Evolutionary conservation across 768 basidiomycete genomes (phyloP).

Genomic region (Suillus placidus): DNA sequence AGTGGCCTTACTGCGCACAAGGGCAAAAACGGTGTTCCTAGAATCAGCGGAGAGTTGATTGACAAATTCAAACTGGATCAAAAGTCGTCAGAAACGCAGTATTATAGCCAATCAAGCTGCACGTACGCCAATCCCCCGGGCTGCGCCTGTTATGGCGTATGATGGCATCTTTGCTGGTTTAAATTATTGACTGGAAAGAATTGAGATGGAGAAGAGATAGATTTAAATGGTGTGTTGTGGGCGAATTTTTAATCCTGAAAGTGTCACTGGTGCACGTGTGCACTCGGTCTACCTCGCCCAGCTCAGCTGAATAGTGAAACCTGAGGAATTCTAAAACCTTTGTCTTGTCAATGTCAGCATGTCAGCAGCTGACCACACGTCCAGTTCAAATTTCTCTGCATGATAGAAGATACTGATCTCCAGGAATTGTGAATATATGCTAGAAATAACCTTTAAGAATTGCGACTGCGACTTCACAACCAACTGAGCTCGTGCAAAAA

Average conservation of each 20-base stretch:
- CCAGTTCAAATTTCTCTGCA: background rate
- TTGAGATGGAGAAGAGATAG: constrained; percentile 2
- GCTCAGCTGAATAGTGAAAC: background rate
- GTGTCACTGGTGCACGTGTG: background rate
- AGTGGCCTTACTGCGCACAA: constrained; percentile 27
- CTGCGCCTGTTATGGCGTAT: constrained; percentile 27
- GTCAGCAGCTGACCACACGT: constrained; percentile 1
- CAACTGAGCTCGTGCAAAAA: background rate
- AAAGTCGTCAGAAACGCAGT: background rate
- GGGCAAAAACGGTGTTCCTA: constrained; percentile 27
- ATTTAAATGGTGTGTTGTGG: background rate
- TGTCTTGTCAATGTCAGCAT: background rate
- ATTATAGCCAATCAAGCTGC: background rate
- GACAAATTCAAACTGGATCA: constrained; percentile 25
- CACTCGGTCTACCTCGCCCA: background rate
- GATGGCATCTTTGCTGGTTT: constrained; percentile 19
- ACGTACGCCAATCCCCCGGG: constrained; percentile 32
- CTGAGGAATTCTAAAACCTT: background rate
- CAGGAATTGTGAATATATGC: background rate
- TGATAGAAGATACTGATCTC: background rate
- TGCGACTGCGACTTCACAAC: background rate
- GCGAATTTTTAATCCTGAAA: background rate
- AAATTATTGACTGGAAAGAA: background rate
- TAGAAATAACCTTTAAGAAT: background rate
- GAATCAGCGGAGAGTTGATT: constrained; percentile 24